Evolutionary conservation across 139 green algal genomes (phyloP).

Genomic region (Gonium pectorale): DNA sequence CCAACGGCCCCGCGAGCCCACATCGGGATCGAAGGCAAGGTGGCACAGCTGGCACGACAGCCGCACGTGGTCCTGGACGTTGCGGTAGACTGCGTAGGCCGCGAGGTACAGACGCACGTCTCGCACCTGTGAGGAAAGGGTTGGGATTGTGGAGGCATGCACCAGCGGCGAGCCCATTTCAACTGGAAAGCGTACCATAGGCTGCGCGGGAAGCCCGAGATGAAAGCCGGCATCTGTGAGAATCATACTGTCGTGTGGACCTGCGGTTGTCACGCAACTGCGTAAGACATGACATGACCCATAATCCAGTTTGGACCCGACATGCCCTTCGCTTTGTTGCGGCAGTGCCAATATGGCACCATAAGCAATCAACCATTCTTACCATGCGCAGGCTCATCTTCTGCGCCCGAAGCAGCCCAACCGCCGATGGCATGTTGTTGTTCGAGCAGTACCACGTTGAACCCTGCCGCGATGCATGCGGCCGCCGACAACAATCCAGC

Average conservation of each 20-base stretch:
- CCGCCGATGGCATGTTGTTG: neutral
- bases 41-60: neutral
- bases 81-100: neutral
- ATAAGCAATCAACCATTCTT: too few species aligned
- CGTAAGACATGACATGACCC: too few species aligned
- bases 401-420: neutral
- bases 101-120: conserved; percentile 10
- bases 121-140: neutral
- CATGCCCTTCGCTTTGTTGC: too few species aligned
- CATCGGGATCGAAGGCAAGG: neutral
- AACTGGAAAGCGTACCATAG: neutral
- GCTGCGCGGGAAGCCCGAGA: neutral
- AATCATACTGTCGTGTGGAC: neutral
- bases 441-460: neutral
- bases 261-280: neutral
- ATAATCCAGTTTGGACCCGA: too few species aligned
- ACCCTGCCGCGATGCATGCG: neutral
- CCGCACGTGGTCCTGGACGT: neutral
- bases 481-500: neutral
- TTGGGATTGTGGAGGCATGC: neutral
- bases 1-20: neutral
- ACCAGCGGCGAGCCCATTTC: neutral
- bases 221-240: conserved; percentile 1
- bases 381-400: neutral
- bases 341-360: too few species aligned